Percentiles rank a stretch among this genome's conserved stretches.
phyloP scores from a whole-genome alignment of 2,329 filamentous ascomycete species.

The Cytospora chrysosperma region DNA sequence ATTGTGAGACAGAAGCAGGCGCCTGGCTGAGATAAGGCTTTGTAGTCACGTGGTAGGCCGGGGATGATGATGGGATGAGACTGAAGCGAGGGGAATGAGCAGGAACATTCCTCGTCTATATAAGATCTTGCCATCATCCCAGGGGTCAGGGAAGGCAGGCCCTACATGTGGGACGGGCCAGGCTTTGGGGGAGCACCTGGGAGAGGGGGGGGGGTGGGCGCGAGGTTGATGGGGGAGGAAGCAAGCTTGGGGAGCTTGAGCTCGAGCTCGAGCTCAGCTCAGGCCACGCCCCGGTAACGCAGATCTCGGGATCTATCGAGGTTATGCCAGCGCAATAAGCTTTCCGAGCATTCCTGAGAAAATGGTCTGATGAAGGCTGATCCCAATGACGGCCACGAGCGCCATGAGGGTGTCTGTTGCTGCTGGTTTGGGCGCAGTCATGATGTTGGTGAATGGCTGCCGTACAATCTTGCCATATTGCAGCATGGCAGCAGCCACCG shows the following conservation, averaged over 20 bases:
- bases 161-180: too few species aligned
- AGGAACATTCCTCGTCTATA: constrained; percentile 11
- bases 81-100: constrained; percentile 1
- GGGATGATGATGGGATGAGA: constrained; percentile 16
- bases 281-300: constrained; percentile 1
- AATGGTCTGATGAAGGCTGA: neutral
- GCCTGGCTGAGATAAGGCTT: constrained; percentile 19
- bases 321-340: neutral
- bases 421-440: neutral
- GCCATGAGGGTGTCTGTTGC: neutral
- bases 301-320: constrained; percentile 1
- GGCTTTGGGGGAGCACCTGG: too few species aligned
- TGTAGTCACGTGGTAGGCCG: constrained; percentile 6
- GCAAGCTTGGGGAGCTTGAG: too few species aligned
- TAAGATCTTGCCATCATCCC: too few species aligned
- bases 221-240: neutral
- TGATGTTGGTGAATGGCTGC: neutral
- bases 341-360: neutral
- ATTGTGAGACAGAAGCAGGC: constrained; percentile 14
- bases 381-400: neutral
- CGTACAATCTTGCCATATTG: neutral
- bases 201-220: too few species aligned
- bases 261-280: constrained; percentile 4
- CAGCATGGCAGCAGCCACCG: too few species aligned
- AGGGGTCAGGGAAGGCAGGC: too few species aligned